These are phyloP conservation scores for Sicyos baderoa DNA, from an alignment of 306 rosid genomes.

Conservation along the genomic window DNA sequence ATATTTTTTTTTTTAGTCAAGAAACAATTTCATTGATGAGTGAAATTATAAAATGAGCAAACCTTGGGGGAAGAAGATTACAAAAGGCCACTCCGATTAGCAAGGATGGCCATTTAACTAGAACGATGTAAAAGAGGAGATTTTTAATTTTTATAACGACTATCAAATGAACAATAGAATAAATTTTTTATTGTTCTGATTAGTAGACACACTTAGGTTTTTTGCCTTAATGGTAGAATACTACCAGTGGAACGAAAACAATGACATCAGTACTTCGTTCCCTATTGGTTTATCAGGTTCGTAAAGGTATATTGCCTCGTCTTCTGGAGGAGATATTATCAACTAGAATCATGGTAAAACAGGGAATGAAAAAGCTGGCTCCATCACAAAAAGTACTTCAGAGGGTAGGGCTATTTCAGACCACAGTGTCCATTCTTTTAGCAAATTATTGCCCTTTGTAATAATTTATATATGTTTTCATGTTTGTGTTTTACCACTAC, in stretches of 20 bases:
- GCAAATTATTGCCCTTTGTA: neutral
- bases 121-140: too few species aligned
- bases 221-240: neutral
- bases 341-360: slow-evolving; percentile 88
- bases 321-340: slow-evolving; percentile 86
- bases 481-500: neutral
- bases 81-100: too few species aligned
- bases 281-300: slow-evolving; percentile 45
- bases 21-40: too few species aligned
- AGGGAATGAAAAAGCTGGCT: slow-evolving; percentile 70
- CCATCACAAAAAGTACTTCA: slow-evolving; percentile 73
- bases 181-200: neutral
- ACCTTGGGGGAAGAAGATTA: too few species aligned
- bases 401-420: slow-evolving; percentile 47
- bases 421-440: neutral
- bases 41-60: too few species aligned
- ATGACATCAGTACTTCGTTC: slow-evolving; percentile 12
- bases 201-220: neutral
- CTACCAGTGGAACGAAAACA: slow-evolving; percentile 3
- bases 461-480: neutral
- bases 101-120: too few species aligned
- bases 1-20: too few species aligned
- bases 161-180: too few species aligned
- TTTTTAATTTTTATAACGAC: too few species aligned
- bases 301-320: slow-evolving; percentile 75